Conservation (phyloP, 305 asterid species). For the Fraxinus xanthoxyloides region DNA sequence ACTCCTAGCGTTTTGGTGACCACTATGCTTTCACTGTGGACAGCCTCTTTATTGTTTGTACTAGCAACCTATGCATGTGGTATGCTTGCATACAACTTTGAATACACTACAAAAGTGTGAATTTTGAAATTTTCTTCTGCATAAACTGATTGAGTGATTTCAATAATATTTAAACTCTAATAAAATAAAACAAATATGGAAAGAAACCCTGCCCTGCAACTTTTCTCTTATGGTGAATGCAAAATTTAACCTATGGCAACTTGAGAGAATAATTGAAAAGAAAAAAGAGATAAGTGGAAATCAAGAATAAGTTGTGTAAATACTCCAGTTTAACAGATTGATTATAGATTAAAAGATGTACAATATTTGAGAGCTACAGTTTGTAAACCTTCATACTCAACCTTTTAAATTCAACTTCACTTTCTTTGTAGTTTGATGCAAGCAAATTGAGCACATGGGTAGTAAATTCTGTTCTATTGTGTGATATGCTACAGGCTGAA, state of each 20-base stretch:
- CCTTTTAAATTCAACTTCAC: not conserved
- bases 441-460: not conserved
- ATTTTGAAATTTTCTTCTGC: not conserved
- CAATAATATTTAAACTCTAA: not conserved
- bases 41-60: not conserved
- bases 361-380: not conserved
- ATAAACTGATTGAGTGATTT: not conserved
- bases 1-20: not conserved
- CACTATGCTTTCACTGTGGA: not conserved
- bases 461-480: not conserved
- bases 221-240: not conserved
- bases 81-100: not conserved
- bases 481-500: not conserved
- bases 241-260: not conserved
- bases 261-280: not conserved
- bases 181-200: not conserved
- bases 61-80: not conserved
- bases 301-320: not conserved
- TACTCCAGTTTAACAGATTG: not conserved
- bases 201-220: not conserved
- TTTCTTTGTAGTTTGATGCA: not conserved
- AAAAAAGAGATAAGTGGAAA: not conserved
- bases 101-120: not conserved
- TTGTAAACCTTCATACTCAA: not conserved
- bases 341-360: not conserved